A percentile compares a stretch with the other conserved stretches of the same genome.
Conservation (phyloP, 495 filamentous ascomycete species). For the Daldinia childiae region DNA sequence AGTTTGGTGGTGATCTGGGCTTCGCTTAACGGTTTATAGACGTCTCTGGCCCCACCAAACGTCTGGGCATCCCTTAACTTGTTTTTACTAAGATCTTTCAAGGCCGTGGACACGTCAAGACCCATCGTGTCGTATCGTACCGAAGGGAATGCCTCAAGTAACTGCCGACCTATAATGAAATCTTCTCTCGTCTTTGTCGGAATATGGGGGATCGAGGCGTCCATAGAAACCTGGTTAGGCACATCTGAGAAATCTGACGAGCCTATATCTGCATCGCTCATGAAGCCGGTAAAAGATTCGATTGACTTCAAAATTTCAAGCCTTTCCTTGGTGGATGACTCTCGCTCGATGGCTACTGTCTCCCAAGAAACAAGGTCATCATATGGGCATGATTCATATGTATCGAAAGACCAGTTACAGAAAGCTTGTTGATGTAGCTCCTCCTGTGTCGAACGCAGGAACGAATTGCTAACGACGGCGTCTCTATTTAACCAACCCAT, state of each 20-base stretch:
- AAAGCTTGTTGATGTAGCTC: constrained; percentile 64
- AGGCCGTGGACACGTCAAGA: constrained; percentile 42
- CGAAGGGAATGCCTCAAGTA: constrained; percentile 63
- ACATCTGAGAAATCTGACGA: constrained; percentile 25
- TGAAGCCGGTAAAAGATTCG: constrained; percentile 47
- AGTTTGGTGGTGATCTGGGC: constrained; percentile 41
- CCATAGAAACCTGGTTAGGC: constrained; percentile 58
- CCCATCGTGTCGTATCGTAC: constrained; percentile 40
- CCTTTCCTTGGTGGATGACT: constrained; percentile 21
- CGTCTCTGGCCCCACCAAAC: too few species aligned
- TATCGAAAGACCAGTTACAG: constrained; percentile 66
- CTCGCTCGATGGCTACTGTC: constrained; percentile 33
- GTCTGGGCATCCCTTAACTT: constrained; percentile 28
- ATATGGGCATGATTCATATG: constrained; percentile 54
- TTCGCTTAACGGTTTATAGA: constrained; percentile 45
- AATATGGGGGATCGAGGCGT: constrained; percentile 68
- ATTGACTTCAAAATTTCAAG: constrained; percentile 47
- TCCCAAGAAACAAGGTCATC: constrained; percentile 47
- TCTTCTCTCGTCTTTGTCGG: constrained; percentile 68
- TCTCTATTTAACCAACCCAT: constrained; percentile 83
- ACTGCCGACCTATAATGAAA: constrained; percentile 67
- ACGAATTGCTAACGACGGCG: constrained; percentile 37
- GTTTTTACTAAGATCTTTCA: constrained; percentile 52
- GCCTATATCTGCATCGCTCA: constrained; percentile 64
- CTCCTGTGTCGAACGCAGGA: constrained; percentile 52